Base-by-base conservation (phyloP, 257 asterid species). In the Euphrasia confusa region DNA sequence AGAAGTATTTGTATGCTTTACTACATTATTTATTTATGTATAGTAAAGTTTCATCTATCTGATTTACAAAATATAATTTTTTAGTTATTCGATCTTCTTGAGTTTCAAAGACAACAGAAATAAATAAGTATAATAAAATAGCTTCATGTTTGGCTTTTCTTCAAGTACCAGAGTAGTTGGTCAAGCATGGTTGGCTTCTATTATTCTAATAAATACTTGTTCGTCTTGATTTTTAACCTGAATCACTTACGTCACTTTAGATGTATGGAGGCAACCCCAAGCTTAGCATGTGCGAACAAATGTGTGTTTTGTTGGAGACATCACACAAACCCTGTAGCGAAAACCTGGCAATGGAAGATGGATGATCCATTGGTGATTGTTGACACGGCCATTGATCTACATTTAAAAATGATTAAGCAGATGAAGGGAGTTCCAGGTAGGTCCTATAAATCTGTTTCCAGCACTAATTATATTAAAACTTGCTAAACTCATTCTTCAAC, bases 261-360 rank as follows among this genome's bases (percentile, higher is more conserved):
- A 85, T 92, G 99, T 84, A 93, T 89, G 99, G 99, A 93, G 84
- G 83, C 99, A 55, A 93, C 99, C 63, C 99, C 99, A 61, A 93
- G 99, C 74, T 84, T 93, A 77, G 99, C 99, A 66, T 93, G 99
- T 71, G 99, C 99, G 4, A 93, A 93, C 76, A 93, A 93, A 78
- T 93, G 99, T 37, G 95, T 93, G 50, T 92, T 93, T 76, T 93
- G 99, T 70, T 93, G 99, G 99, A 87, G 99, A 73, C 97, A 93
- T 83, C 99, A 89, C 79, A 93, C 99, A 28, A 93, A 89, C 73
- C 99, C 99, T 2, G 99, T 93, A 5, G 96, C 85, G 66, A 93
- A 86, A 80, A 83, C 85, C 82, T 93, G 99, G 99, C 81, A 69
- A 61, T 93, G 99, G 99, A 93, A 93, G 81, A 93, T 93, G 99